Percentiles rank a stretch among this genome's conserved stretches.
Evolutionary conservation across 306 rosid genomes (phyloP).

Genomic region (Corylus avellana): DNA sequence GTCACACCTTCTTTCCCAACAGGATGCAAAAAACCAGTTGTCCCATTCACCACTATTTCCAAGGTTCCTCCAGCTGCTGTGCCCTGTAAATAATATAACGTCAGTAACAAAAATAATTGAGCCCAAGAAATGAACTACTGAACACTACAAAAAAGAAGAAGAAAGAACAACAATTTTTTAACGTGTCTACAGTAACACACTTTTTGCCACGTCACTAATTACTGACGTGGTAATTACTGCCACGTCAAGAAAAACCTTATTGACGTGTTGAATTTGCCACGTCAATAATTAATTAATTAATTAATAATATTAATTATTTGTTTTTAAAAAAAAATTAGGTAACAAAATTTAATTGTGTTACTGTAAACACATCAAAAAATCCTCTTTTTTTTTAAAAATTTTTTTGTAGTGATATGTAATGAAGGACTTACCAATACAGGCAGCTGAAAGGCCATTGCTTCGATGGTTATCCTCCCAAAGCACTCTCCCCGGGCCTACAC

Average conservation of each 20-base stretch:
- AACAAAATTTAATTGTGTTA: too few species aligned
- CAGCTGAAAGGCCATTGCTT: conserved; percentile 86
- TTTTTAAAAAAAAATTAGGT: too few species aligned
- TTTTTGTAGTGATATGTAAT: background rate
- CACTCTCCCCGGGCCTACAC: conserved; percentile 77
- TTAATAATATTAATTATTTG: too few species aligned
- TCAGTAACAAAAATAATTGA: background rate
- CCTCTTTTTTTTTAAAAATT: too few species aligned
- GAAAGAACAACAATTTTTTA: too few species aligned
- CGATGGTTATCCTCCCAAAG: conserved; percentile 84
- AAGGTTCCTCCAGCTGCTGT: conserved; percentile 93
- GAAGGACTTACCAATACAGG: conserved; percentile 70
- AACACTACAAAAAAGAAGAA: background rate
- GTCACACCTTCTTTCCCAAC: conserved; percentile 68
- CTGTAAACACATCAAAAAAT: too few species aligned
- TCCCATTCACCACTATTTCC: conserved; percentile 85
- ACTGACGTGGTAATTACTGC: too few species aligned
- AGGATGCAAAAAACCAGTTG: conserved; percentile 83
- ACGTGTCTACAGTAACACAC: too few species aligned
- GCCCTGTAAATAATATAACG: conserved; percentile 46
- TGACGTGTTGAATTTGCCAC: too few species aligned
- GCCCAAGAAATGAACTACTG: background rate
- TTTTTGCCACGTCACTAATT: too few species aligned
- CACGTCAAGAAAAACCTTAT: too few species aligned
- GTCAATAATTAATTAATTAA: too few species aligned